A percentile compares a stretch with the other conserved stretches of the same genome.
Evolutionary conservation across 305 asterid genomes (phyloP).

Genomic region (Rubia occidens): DNA sequence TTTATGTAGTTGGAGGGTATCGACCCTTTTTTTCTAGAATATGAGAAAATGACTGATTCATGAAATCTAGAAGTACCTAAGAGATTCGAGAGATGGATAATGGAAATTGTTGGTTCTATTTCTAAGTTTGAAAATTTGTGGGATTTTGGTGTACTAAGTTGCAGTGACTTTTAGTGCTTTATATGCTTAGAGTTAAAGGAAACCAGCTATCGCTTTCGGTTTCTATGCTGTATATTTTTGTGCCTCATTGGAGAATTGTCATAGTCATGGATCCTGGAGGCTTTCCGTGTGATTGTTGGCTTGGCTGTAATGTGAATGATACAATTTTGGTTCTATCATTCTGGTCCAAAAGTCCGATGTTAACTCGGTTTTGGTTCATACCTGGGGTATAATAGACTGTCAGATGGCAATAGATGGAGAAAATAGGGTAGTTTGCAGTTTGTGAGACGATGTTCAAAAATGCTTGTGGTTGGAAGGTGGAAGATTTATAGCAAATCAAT

Average conservation of each 20-base stretch:
- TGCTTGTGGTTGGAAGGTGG: neutral
- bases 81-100: neutral
- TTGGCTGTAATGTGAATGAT: neutral
- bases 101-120: neutral
- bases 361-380: neutral
- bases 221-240: neutral
- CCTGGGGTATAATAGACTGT: neutral
- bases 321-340: neutral
- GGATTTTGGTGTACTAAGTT: conserved; percentile 1
- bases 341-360: neutral
- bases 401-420: neutral
- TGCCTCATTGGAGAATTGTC: neutral
- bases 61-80: neutral
- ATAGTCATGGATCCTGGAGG: neutral
- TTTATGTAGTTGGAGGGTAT: neutral
- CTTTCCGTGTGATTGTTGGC: neutral
- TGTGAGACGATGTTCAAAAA: neutral
- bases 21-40: neutral
- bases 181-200: neutral
- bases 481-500: neutral
- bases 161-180: neutral
- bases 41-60: neutral
- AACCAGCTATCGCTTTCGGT: neutral
- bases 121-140: neutral
- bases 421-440: neutral